These are phyloP conservation scores for Phylloporus sp. DNA, from an alignment of 768 basidiomycete genomes.

Conservation along the genomic window DNA sequence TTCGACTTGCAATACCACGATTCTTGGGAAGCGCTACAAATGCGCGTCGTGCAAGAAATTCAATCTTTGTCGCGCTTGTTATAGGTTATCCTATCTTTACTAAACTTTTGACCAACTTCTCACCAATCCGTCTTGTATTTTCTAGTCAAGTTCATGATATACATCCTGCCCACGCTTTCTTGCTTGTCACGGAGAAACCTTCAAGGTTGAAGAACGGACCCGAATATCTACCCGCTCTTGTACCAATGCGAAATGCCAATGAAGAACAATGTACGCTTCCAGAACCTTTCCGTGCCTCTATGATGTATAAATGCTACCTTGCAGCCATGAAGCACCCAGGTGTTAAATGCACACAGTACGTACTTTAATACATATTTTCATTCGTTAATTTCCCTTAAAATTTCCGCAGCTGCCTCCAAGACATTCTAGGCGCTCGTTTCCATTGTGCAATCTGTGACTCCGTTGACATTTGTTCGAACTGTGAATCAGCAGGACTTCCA, in stretches of 20 bases:
- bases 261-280: conserved; percentile 59
- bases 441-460: conserved; percentile 88
- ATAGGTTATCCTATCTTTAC: conserved; percentile 48
- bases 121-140: background rate
- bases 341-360: conserved; percentile 85
- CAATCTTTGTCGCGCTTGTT: conserved; percentile 79
- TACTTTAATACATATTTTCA: conserved; percentile 7
- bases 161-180: conserved; percentile 85
- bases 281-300: background rate
- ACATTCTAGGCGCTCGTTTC: conserved; percentile 89
- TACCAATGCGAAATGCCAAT: conserved; percentile 35
- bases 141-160: conserved; percentile 86
- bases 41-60: conserved; percentile 80
- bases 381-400: background rate
- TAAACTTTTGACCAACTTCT: background rate
- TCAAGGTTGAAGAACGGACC: conserved; percentile 39
- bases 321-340: conserved; percentile 74
- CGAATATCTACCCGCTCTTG: conserved; percentile 26
- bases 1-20: conserved; percentile 71
- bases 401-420: conserved; percentile 67
- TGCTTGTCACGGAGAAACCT: conserved; percentile 68
- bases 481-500: conserved; percentile 81
- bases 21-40: conserved; percentile 70
- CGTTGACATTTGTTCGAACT: conserved; percentile 83
- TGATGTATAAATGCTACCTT: conserved; percentile 1